Base-by-base conservation (phyloP, 495 filamentous ascomycete species). In the Penicillium mononematosum region DNA sequence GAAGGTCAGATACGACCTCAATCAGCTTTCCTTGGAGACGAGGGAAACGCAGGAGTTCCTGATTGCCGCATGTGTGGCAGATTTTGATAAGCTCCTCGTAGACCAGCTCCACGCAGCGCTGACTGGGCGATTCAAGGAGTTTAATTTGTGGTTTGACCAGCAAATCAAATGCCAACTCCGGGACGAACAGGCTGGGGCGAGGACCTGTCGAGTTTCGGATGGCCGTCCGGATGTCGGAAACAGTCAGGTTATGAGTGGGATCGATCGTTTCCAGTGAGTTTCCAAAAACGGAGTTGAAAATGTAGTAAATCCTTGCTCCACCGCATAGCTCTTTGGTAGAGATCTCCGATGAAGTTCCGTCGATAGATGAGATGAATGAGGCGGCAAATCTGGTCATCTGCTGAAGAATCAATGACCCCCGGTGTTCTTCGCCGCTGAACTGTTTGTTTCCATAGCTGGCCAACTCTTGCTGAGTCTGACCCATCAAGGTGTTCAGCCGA, bases 51-150 rank as follows among this genome's bases (percentile, higher is more conserved):
- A 90, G 82, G 16, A 97, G 83, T 70, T 99, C 94, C 24, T 88
- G 93, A 4, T 91, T 96, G 45, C 95, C 95, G 76, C 94, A 99
- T 2, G 94, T 99, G 70, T 99, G 94, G 70, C 94, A 95, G 53
- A 99, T 97, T 72, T 99, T 99, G 74, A 99, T 99, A 10, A 99
- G 82, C 70, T 99, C 94, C 69, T 99, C 94, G 68, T 99, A 99
- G 0, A 99, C 94, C 19, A 98, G 80, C 72, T 99, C 95, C 27
- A 99, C 94, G 64, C 94, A 99, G 60, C 94, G 83, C 66, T 99
- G 95, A 60, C 90, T 92, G 8, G 94, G 94, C n/a, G 90, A 82
- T 70, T 98, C 95, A 4, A 99, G 79, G 42, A 99, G 82, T 71
- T 97, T 96, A 69, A 99, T 99, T 70, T 99, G 94, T 5, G 94